Conservation (phyloP, 441 rosid genomes). For the Mallotus repandus region DNA sequence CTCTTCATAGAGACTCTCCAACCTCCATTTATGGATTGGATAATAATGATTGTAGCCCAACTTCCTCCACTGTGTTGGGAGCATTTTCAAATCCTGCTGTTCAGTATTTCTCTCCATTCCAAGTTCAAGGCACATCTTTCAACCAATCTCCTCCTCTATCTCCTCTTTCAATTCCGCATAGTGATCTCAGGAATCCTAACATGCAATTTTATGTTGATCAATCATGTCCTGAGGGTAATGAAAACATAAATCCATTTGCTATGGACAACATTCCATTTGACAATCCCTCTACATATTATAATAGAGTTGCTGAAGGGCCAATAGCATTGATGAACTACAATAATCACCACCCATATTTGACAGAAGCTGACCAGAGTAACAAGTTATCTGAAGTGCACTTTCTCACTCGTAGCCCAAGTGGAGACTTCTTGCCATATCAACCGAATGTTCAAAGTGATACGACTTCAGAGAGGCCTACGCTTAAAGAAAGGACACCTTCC, state of each 20-base stretch:
- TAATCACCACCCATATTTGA: conserved; percentile 36
- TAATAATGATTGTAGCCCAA: conserved; percentile 45
- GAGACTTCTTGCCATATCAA: conserved; percentile 33
- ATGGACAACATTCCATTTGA: conserved; percentile 35
- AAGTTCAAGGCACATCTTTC: conserved; percentile 31
- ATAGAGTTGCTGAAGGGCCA: conserved; percentile 34
- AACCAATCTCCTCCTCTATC: conserved; percentile 52
- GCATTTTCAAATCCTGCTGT: conserved; percentile 33
- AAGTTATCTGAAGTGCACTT: conserved; percentile 34
- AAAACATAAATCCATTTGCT: conserved; percentile 24
- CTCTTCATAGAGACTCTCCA: conserved; percentile 48
- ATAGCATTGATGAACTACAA: conserved; percentile 33
- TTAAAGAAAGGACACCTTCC: conserved; percentile 53
- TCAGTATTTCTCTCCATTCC: conserved; percentile 34
- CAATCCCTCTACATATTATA: conserved; percentile 30
- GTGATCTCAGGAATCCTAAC: conserved; percentile 30
- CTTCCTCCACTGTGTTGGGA: conserved; percentile 32
- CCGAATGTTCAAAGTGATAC: conserved; percentile 31
- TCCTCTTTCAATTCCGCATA: conserved; percentile 40
- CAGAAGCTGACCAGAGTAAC: conserved; percentile 36
- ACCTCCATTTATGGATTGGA: conserved; percentile 43
- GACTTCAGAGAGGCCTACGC: conserved; percentile 31
- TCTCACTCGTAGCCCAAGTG: conserved; percentile 46
- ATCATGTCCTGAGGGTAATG: conserved; percentile 25
- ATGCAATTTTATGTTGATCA: conserved; percentile 24